phyloP scores from a whole-genome alignment of 805 yeast species.

The Starmerella potacharoeniae region DNA sequence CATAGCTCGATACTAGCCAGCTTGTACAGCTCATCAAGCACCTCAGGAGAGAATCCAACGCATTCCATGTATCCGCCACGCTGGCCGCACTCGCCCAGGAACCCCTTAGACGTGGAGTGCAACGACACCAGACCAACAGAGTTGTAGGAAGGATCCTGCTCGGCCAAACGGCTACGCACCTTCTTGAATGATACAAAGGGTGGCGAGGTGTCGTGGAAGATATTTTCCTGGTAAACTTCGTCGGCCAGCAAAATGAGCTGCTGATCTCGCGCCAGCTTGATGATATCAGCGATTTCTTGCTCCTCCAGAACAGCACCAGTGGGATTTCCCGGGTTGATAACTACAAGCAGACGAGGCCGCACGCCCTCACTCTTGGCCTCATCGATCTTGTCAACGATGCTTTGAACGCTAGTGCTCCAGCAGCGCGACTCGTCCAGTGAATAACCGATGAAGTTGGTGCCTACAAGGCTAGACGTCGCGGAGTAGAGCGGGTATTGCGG shows the following conservation, averaged over 20 bases:
- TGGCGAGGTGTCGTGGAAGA: constrained; percentile 46
- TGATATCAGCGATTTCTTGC: constrained; percentile 56
- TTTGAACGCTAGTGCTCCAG: constrained; percentile 73
- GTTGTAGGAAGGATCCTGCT: constrained; percentile 40
- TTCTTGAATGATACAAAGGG: constrained; percentile 76
- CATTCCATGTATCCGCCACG: constrained; percentile 98
- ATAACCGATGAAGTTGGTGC: constrained; percentile 76
- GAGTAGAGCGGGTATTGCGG: constrained; percentile 98
- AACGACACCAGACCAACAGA: constrained; percentile 82
- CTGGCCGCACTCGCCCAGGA: constrained; percentile 97
- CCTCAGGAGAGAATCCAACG: constrained; percentile 63
- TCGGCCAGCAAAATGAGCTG: constrained; percentile 87
- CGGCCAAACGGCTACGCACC: constrained; percentile 55
- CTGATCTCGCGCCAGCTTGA: constrained; percentile 70
- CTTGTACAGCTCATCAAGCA: constrained; percentile 62
- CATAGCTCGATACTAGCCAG: constrained; percentile 85
- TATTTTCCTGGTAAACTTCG: constrained; percentile 93
- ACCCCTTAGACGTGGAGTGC: constrained; percentile 97
- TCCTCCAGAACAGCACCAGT: constrained; percentile 74
- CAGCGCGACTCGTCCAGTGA: constrained; percentile 65
- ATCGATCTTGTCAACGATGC: constrained; percentile 44
- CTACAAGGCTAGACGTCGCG: constrained; percentile 79
- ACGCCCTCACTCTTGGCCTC: constrained; percentile 43
- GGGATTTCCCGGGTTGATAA: constrained; percentile 97
- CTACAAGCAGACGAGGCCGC: constrained; percentile 67